These are phyloP conservation scores for Umbelopsis sp. DNA, from an alignment of 192 early-diverging fungal species.

Conservation along the genomic window DNA sequence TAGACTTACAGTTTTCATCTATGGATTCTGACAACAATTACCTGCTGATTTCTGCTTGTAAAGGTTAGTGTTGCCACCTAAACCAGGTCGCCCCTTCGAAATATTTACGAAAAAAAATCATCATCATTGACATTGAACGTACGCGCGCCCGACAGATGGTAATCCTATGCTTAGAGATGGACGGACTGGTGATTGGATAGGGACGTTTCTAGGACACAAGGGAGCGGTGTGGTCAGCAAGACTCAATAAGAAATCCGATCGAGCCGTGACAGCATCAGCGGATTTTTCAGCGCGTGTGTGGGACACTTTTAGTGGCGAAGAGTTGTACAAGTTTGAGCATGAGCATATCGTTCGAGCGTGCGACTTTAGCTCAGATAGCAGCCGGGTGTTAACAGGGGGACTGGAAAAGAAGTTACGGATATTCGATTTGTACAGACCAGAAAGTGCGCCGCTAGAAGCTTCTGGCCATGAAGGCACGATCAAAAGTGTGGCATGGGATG, in stretches of 20 bases:
- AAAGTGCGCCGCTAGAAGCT: slow-evolving; percentile 46
- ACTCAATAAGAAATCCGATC: slow-evolving; percentile 73
- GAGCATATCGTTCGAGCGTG: slow-evolving; percentile 83
- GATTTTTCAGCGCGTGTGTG: slow-evolving; percentile 91
- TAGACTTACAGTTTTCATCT: slow-evolving; percentile 82
- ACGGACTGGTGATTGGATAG: slow-evolving; percentile 92
- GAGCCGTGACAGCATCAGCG: slow-evolving; percentile 89
- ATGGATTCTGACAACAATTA: slow-evolving; percentile 72
- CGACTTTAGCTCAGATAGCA: slow-evolving; percentile 76
- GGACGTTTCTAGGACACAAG: slow-evolving; percentile 89
- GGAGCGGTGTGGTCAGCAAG: slow-evolving; percentile 90
- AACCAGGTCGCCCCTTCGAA: background rate
- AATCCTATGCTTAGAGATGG: slow-evolving; percentile 88
- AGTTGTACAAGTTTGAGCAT: slow-evolving; percentile 72
- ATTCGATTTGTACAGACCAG: slow-evolving; percentile 71
- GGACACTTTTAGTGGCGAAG: slow-evolving; percentile 81
- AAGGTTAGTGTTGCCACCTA: slow-evolving; percentile 52
- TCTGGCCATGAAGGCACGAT: slow-evolving; percentile 62
- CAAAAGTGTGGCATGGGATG: slow-evolving; percentile 67
- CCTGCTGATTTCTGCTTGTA: slow-evolving; percentile 87
- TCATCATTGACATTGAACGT: no score
- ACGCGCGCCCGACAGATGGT: slow-evolving; percentile 54
- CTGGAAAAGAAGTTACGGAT: slow-evolving; percentile 81
- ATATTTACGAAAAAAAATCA: background rate
- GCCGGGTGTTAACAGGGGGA: slow-evolving; percentile 78